phyloP scores from a whole-genome alignment of 345 rosid genomes.

The Eucalyptus camaldulensis region DNA sequence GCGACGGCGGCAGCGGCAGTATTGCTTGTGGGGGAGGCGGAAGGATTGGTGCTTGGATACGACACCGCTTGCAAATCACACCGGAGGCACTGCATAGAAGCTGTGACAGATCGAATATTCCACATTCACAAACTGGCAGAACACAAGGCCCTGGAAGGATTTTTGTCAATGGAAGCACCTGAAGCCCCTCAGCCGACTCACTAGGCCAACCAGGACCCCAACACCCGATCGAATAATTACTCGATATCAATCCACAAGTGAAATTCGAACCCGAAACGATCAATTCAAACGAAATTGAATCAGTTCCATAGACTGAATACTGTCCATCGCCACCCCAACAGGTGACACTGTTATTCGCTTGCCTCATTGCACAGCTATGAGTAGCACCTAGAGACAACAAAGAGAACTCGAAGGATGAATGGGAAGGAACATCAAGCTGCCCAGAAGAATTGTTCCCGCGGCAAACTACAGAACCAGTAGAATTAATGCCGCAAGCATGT shows the following conservation, averaged over 20 bases:
- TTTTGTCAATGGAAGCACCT: conserved; percentile 15
- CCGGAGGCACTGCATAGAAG: conserved; percentile 44
- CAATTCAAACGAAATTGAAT: conserved; percentile 30
- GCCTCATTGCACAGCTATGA: conserved; percentile 53
- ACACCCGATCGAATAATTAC: conserved; percentile 39
- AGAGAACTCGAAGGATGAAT: conserved; percentile 14
- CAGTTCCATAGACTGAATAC: conserved; percentile 11
- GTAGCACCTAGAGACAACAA: conserved; percentile 47
- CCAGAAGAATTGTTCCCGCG: conserved; percentile 39
- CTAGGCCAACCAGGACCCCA: conserved; percentile 63
- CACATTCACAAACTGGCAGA: conserved; percentile 29
- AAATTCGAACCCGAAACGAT: conserved; percentile 62
- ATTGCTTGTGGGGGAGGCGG: not conserved
- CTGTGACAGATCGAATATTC: conserved; percentile 25
- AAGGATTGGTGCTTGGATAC: not conserved
- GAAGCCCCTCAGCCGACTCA: not conserved
- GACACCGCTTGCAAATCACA: conserved; percentile 35
- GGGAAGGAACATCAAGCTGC: conserved; percentile 38
- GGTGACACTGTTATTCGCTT: conserved; percentile 26
- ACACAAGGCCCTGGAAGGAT: conserved; percentile 81
- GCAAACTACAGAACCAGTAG: conserved; percentile 44
- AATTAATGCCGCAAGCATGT: conserved; percentile 69
- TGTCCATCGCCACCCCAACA: conserved; percentile 70
- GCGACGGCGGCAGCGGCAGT: not conserved
- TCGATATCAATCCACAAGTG: conserved; percentile 48